A percentile compares a stretch with the other conserved stretches of the same genome.
Conservation (phyloP, 2,329 filamentous ascomycete genomes). For the Colletotrichum liriopes region DNA sequence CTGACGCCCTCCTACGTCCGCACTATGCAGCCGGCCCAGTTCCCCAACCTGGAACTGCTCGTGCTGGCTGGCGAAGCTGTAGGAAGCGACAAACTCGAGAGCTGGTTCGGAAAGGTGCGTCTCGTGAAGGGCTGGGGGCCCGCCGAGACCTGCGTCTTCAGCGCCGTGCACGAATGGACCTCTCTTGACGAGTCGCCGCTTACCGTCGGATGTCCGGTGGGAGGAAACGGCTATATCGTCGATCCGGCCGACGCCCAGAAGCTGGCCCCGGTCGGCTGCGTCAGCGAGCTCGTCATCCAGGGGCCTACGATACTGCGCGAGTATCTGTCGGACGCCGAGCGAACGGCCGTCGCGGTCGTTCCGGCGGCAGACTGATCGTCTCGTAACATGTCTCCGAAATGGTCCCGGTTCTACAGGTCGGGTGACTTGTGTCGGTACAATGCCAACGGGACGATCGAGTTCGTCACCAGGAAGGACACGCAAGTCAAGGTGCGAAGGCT, state of each 20-base stretch:
- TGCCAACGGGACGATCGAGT: conserved; percentile 1
- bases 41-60: conserved; percentile 61
- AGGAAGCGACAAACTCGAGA: conserved; percentile 62
- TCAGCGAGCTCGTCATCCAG: conserved; percentile 44
- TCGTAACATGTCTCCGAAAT: background rate
- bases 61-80: conserved; percentile 68
- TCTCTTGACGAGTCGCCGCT: conserved; percentile 8
- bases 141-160: conserved; percentile 43
- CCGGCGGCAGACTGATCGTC: conserved; percentile 3
- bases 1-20: conserved; percentile 47
- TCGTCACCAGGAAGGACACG: conserved; percentile 49
- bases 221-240: conserved; percentile 28
- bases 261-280: conserved; percentile 36
- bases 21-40: conserved; percentile 60
- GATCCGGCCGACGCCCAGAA: conserved; percentile 27
- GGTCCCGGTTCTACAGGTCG: conserved; percentile 30
- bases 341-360: background rate
- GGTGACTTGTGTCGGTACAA: conserved; percentile 19
- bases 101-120: conserved; percentile 56
- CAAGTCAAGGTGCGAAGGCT: conserved; percentile 63
- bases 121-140: conserved; percentile 48
- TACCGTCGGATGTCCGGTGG: conserved; percentile 24
- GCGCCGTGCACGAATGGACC: conserved; percentile 1
- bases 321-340: conserved; percentile 10
- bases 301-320: conserved; percentile 18